Evolutionary conservation across 371 early-diverging fungal species (phyloP).

Genomic region (Mortierella sp.): DNA sequence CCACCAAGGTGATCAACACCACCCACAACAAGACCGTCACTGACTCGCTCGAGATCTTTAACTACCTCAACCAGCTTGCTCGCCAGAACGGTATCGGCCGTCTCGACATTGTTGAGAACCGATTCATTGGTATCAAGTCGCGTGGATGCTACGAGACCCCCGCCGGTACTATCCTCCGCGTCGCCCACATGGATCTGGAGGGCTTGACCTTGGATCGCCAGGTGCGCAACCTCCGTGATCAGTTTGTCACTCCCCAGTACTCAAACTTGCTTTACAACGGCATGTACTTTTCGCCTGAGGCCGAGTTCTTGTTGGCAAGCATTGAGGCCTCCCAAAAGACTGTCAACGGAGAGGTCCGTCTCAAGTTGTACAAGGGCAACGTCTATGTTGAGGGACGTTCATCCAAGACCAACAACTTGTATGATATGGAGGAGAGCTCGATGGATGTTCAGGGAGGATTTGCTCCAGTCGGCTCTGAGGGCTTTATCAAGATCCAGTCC

Average conservation of each 20-base stretch:
- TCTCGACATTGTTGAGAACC: slow-evolving; percentile 98
- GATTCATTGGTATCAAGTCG: slow-evolving; percentile 98
- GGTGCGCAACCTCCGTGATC: slow-evolving; percentile 91
- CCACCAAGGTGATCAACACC: slow-evolving; percentile 85
- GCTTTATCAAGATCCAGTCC: slow-evolving; percentile 96
- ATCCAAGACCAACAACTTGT: slow-evolving; percentile 84
- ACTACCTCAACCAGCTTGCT: slow-evolving; percentile 94
- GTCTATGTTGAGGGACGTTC: slow-evolving; percentile 90
- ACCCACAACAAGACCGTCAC: slow-evolving; percentile 75
- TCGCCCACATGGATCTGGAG: slow-evolving; percentile 95
- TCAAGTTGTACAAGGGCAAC: slow-evolving; percentile 97
- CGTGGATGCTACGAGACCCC: slow-evolving; percentile 99
- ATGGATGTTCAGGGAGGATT: slow-evolving; percentile 98
- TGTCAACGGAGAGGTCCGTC: slow-evolving; percentile 91
- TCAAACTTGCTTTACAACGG: slow-evolving; percentile 91
- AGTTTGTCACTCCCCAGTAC: slow-evolving; percentile 82
- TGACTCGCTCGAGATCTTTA: slow-evolving; percentile 85
- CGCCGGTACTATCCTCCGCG: slow-evolving; percentile 94
- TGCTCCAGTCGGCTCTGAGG: slow-evolving; percentile 91
- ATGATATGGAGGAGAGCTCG: slow-evolving; percentile 92
- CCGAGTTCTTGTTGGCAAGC: slow-evolving; percentile 85
- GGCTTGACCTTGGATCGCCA: slow-evolving; percentile 95
- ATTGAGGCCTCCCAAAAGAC: slow-evolving; percentile 84
- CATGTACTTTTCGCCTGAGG: slow-evolving; percentile 95
- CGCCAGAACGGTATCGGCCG: slow-evolving; percentile 97